A percentile compares a stretch with the other conserved stretches of the same genome.
These are phyloP conservation scores for Vaccinium corymbosum DNA, from an alignment of 148 eudicot genomes.

Conservation along the genomic window DNA sequence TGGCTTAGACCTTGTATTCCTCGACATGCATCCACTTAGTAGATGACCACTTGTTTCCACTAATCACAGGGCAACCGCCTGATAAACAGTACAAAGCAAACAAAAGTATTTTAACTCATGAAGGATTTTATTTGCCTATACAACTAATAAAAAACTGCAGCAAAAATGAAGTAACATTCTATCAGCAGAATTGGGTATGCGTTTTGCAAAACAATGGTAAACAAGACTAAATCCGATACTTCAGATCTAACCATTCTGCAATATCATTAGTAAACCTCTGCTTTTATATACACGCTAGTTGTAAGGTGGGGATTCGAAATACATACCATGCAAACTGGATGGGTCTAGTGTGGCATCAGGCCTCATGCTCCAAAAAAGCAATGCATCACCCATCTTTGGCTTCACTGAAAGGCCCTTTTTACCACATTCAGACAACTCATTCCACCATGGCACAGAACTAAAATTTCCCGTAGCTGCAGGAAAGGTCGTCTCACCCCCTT, in stretches of 20 bases:
- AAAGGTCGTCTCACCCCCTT: conserved; percentile 67
- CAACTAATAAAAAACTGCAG: background rate
- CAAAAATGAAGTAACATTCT: background rate
- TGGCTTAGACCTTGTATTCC: conserved; percentile 44
- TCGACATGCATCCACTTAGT: conserved; percentile 76
- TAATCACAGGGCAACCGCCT: conserved; percentile 77
- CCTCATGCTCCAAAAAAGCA: conserved; percentile 48
- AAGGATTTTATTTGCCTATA: background rate
- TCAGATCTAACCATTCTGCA: background rate
- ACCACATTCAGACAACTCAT: too few species aligned
- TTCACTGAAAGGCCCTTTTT: too few species aligned
- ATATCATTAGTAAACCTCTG: background rate
- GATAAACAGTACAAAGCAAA: conserved; percentile 11
- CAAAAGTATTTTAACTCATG: background rate
- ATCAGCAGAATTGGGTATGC: background rate
- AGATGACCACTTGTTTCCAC: conserved; percentile 72
- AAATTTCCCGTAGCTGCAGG: conserved; percentile 60
- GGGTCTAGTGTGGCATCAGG: conserved; percentile 73
- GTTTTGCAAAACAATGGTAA: background rate
- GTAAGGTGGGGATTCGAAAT: background rate
- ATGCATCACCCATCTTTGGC: too few species aligned
- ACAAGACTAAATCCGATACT: background rate
- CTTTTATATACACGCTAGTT: background rate
- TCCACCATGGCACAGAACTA: conserved; percentile 25
- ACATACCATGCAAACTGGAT: conserved; percentile 67